Percentiles rank a stretch among this genome's conserved stretches.
These are phyloP conservation scores for Suhomyces bribrorum DNA, from an alignment of 1,139 yeast species.

Conservation along the genomic window DNA sequence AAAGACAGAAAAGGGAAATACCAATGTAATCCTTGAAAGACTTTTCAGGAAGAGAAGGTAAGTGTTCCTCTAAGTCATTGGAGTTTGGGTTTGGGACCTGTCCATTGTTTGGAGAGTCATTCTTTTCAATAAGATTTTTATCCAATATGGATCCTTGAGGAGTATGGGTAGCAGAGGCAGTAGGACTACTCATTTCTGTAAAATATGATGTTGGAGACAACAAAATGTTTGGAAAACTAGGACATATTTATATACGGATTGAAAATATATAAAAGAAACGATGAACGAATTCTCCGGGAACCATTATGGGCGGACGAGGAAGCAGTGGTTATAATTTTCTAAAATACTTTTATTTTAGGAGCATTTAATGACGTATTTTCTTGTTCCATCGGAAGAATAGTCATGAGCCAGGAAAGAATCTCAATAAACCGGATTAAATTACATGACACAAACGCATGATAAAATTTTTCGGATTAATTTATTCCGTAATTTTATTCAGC, in stretches of 20 bases:
- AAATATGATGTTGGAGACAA: too few species aligned
- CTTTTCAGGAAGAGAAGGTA: slow-evolving; percentile 31
- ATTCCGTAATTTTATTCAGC: too few species aligned
- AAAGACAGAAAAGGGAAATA: slow-evolving; percentile 21
- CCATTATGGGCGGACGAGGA: neutral
- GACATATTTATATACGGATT: neutral
- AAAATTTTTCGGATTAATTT: too few species aligned
- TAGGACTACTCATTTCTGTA: slow-evolving; percentile 4
- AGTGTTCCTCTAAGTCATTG: slow-evolving; percentile 13
- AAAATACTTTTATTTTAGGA: slow-evolving; percentile 7
- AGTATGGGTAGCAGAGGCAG: slow-evolving; percentile 8
- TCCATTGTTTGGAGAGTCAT: slow-evolving; percentile 8
- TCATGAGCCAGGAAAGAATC: slow-evolving; percentile 2
- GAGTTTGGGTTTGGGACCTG: slow-evolving; percentile 10
- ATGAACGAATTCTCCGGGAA: neutral
- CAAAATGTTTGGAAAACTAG: neutral
- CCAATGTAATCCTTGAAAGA: slow-evolving; percentile 21
- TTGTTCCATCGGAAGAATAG: slow-evolving; percentile 1
- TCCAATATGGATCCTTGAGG: slow-evolving; percentile 12
- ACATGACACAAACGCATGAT: slow-evolving; percentile 2
- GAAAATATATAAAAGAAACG: slow-evolving; percentile 1
- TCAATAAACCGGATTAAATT: slow-evolving; percentile 5
- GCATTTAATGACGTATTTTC: slow-evolving; percentile 5
- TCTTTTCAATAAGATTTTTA: slow-evolving; percentile 16
- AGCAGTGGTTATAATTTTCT: neutral